Percentiles rank a stretch among this genome's conserved stretches.
phyloP scores from a whole-genome alignment of 2,329 filamentous ascomycete species.

The Ceratocystis diversiconidia region DNA sequence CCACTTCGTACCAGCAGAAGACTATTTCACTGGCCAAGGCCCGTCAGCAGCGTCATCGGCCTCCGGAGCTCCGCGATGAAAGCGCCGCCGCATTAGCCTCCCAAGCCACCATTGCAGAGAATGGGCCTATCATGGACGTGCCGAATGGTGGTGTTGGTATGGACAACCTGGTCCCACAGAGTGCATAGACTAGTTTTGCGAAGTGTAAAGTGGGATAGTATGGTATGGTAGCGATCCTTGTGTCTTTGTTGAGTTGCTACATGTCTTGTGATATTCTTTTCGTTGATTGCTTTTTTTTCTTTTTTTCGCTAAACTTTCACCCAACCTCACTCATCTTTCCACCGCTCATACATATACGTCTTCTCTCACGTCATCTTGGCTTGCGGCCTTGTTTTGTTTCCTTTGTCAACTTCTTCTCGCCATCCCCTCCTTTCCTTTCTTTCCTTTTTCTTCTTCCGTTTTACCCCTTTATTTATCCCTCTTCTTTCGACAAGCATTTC shows the following conservation, averaged over 20 bases:
- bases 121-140: constrained; percentile 11
- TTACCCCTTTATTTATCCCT: not conserved
- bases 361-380: not conserved
- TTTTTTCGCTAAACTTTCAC: not conserved
- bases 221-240: not conserved
- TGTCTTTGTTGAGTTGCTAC: constrained; percentile 3
- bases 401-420: not conserved
- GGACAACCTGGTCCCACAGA: constrained; percentile 26
- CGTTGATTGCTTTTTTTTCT: not conserved
- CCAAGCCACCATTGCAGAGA: constrained; percentile 26
- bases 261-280: not conserved
- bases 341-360: not conserved
- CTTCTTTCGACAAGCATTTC: not conserved
- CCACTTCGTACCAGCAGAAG: constrained; percentile 90
- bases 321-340: not conserved
- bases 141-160: constrained; percentile 28
- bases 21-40: constrained; percentile 89
- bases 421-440: not conserved
- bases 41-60: constrained; percentile 71
- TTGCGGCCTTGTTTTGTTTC: not conserved
- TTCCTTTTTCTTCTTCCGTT: not conserved
- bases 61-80: constrained; percentile 70
- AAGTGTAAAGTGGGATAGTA: not conserved
- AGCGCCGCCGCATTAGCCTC: constrained; percentile 32
- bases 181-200: constrained; percentile 17